Evolutionary conservation across 176 grass and related monocot species (phyloP), one percentile per base, ranked within the genome.

Genomic region (Carex cristatella): DNA sequence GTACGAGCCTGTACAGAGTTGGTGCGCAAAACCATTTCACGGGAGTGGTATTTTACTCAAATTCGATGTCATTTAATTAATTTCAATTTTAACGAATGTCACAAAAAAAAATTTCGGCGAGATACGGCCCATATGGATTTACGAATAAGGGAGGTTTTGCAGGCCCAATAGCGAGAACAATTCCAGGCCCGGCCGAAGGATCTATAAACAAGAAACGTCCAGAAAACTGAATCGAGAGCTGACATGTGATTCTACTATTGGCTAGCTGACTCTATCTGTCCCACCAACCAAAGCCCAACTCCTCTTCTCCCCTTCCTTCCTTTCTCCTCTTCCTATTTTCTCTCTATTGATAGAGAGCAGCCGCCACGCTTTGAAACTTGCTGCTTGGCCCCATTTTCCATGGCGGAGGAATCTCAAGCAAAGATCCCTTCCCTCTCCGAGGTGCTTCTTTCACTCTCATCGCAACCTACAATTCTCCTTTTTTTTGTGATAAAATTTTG

Each of bases 361-460:
- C 74, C 74, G 74, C 74, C 51, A 28, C 73, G 46, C 73, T 35
- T 79, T 4, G 74, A 53, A 18, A 16, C 27, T 57, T 7, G 37
- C 2, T 49, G 32, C 51, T 57, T 57, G 28, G 51, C 31, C 2
- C 13, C 74, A 74, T 74, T 74, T 74, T 18, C 79, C 60, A 83
- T 83, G 81, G 81, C 81, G 81, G 81, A 69, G 59, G 81, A 83
- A 56, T 33, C 81, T 6, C 58, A 81, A 61, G 33, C 57, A 2
- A 69, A 83, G 65, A 35, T 67, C 23, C 81, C 81, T 69, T 51
- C 81, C 2, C 63, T 83, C 16, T 7, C 79, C 12, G 79, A 81
- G 79, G 79, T 81, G 10, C 33, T 81, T 42, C 56, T 40, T 27
- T 40, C 32, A 35, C 78, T 81, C 79, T 81, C 3, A 37, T 65